These are phyloP conservation scores for Teunomyces gatunensis DNA, from an alignment of 805 yeast species.

Conservation along the genomic window DNA sequence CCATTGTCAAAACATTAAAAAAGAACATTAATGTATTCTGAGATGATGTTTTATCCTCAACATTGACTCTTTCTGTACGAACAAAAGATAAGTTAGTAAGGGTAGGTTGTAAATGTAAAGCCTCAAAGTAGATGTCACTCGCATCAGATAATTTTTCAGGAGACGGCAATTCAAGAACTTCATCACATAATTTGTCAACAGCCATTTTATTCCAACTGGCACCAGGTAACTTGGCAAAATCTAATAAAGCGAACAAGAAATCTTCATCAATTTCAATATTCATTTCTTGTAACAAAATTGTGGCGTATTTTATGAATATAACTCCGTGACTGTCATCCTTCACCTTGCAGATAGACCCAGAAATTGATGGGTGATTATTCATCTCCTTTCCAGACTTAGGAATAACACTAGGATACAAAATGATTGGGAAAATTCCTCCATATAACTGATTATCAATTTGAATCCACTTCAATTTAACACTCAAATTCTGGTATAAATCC, in stretches of 20 bases:
- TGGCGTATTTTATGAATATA: constrained; percentile 84
- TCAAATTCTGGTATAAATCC: constrained; percentile 74
- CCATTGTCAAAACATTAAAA: constrained; percentile 88
- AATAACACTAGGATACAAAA: constrained; percentile 84
- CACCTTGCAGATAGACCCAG: constrained; percentile 78
- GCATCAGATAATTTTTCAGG: constrained; percentile 56
- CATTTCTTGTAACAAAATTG: constrained; percentile 84
- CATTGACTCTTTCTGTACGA: constrained; percentile 75
- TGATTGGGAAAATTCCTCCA: constrained; percentile 84
- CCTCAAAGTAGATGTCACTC: constrained; percentile 86
- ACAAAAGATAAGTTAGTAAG: constrained; percentile 87
- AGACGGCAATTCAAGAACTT: constrained; percentile 63
- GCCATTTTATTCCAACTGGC: constrained; percentile 63
- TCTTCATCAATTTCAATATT: constrained; percentile 94
- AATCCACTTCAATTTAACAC: constrained; percentile 86
- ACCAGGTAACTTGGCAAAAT: constrained; percentile 77
- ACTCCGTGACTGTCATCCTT: constrained; percentile 93
- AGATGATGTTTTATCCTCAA: constrained; percentile 56
- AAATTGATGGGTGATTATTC: constrained; percentile 85
- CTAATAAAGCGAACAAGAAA: constrained; percentile 76
- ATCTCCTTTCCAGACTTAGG: constrained; percentile 82
- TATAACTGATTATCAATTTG: constrained; percentile 91
- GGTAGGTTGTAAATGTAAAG: constrained; percentile 87
- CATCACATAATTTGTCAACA: constrained; percentile 58
- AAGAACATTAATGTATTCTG: constrained; percentile 72